Evolutionary conservation across 345 rosid species (phyloP), one percentile per base, ranked within the genome.

Genomic region (Excoecaria cochinchinensis): DNA sequence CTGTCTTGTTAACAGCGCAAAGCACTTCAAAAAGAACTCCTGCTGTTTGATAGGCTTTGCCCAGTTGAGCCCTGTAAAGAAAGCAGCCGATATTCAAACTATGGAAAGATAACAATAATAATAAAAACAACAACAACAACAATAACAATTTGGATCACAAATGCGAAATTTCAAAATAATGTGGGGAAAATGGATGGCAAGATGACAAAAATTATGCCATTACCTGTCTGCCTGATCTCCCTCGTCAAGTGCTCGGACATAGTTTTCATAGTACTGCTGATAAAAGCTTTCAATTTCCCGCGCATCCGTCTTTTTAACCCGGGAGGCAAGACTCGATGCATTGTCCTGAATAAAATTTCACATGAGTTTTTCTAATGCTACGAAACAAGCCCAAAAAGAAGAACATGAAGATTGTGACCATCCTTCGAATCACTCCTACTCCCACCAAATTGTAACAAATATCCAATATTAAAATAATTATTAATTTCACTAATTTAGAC

Each of bases 1-100:
- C 99, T n/a, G 91, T 83, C 88, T 95, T 95, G 82, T 93, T 95
- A 72, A 93, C 99, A 22, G 99, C 99, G 70, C 94, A 93, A 70
- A 95, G 97, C 74, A 93, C 99, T 88, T 95, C 96, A 82, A 89
- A 95, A 75, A 95, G 99, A 69, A 95, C 97, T 63, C 99, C 98
- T 0, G 99, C 99, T 14, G 98, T 95, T 87, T 89, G 97, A 83
- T 95, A 93, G 81, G 97, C 99, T 84, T 95, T 93, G 46, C 95
- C 99, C 81, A 95, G 98, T 84, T 95, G 99, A 85, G 96, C 99
- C 84, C 99, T 95, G 85, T 51, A 76, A 76, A 80, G 69, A 73
- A 82, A 71, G 70, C 65, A 51, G 75, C 72, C 24, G 48, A 62
- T 64, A 38, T 24, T 36, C 46, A 65, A 21, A 19, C 67, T 59